phyloP scores from a whole-genome alignment of 345 rosid genomes.

The Conringia planisiliqua region DNA sequence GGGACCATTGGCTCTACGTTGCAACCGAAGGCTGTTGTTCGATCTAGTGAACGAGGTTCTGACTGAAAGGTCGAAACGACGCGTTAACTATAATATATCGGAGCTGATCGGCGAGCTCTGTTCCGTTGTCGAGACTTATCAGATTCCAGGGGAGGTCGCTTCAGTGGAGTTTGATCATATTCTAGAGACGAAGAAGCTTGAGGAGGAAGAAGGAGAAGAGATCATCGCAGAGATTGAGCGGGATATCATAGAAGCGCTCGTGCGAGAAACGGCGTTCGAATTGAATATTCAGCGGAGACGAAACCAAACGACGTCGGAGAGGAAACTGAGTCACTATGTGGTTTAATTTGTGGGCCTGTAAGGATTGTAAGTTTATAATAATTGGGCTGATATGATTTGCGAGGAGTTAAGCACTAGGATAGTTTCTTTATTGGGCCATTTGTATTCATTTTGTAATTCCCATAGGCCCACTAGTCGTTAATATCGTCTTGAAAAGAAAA shows the following conservation, averaged over 20 bases:
- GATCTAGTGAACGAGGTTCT: slow-evolving; percentile 55
- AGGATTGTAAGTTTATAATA: background rate
- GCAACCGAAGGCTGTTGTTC: slow-evolving; percentile 60
- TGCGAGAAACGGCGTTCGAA: slow-evolving; percentile 45
- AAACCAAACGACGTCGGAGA: background rate
- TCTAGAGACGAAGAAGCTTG: slow-evolving; percentile 25
- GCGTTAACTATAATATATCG: slow-evolving; percentile 17
- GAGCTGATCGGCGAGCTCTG: slow-evolving; percentile 38
- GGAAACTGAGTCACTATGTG: background rate
- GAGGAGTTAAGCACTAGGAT: background rate
- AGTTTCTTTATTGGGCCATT: background rate
- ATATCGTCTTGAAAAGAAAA: background rate
- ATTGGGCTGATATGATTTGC: too few species aligned
- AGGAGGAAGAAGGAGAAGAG: slow-evolving; percentile 52
- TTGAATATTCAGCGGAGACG: background rate
- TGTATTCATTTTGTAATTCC: background rate
- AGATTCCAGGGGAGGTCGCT: slow-evolving; percentile 49
- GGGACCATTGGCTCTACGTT: slow-evolving; percentile 26
- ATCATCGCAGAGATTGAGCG: slow-evolving; percentile 48
- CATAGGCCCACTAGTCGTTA: background rate
- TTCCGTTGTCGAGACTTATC: slow-evolving; percentile 34
- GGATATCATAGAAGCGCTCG: slow-evolving; percentile 44
- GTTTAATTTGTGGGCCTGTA: background rate
- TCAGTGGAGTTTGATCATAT: slow-evolving; percentile 36
- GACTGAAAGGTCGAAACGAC: slow-evolving; percentile 38